Percentiles rank a stretch among this genome's conserved stretches.
Evolutionary conservation across 257 asterid genomes (phyloP).

Genomic region (Echium plantagineum): DNA sequence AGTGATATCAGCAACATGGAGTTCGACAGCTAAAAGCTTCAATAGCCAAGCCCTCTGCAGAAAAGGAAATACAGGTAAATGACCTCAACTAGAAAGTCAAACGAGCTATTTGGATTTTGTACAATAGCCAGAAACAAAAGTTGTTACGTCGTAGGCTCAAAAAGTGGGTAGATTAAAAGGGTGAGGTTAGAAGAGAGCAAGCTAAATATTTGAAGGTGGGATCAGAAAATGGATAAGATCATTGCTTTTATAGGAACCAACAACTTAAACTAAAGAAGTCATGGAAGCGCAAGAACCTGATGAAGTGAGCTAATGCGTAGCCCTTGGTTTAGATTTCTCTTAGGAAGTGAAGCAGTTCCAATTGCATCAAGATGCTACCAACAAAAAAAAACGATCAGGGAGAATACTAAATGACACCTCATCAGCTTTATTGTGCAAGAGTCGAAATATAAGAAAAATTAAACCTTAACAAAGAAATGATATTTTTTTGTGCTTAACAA

Average conservation of each 20-base stretch:
- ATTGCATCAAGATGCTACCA: slow-evolving; percentile 72
- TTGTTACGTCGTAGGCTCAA: background rate
- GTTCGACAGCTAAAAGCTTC: slow-evolving; percentile 81
- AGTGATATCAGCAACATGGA: slow-evolving; percentile 63
- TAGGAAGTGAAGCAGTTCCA: slow-evolving; percentile 78
- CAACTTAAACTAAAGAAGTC: slow-evolving; percentile 4
- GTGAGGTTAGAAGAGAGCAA: too few relatives aligned
- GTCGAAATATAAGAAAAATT: slow-evolving; percentile 2
- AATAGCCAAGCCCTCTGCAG: slow-evolving; percentile 89
- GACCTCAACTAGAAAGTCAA: background rate
- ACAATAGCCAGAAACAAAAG: background rate
- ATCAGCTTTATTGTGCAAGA: background rate
- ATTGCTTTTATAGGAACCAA: background rate
- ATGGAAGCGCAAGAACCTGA: slow-evolving; percentile 47
- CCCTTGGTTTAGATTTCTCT: slow-evolving; percentile 51
- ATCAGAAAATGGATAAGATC: background rate
- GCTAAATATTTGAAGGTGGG: background rate
- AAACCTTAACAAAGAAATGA: slow-evolving; percentile 79
- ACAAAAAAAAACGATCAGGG: background rate
- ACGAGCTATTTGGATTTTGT: background rate
- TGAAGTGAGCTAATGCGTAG: slow-evolving; percentile 90
- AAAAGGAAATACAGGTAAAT: slow-evolving; percentile 1
- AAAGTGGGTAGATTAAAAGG: background rate
- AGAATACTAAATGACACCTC: background rate
- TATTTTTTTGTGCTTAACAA: slow-evolving; percentile 68